Evolutionary conservation across 2,329 filamentous ascomycete genomes (phyloP), one percentile per base, ranked within the genome.

Genomic region (Botryotinia convoluta): DNA sequence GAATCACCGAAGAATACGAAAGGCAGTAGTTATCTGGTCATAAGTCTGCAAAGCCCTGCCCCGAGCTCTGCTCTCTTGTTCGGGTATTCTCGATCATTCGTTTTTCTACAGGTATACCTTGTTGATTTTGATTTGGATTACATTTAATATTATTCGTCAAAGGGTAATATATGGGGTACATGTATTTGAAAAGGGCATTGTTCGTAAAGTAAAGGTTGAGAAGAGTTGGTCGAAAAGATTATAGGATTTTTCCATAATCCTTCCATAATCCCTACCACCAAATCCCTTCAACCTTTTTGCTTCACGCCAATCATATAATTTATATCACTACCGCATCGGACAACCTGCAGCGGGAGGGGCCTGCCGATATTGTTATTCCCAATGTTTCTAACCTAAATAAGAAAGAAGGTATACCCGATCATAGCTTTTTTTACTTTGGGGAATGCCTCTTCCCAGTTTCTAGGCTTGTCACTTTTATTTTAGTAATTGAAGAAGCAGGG

Each of bases 281-380:
- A 37, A n/a, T 42, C 35, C 6, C 39, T 32, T 59, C 51, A 29
- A 29, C 20, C 39, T 60, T 63, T 48, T 37, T n/a, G 3, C 69
- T 35, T n/a, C 61, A 71, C 45, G 61, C 62, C 62, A 68, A 68
- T 72, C 35, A 51, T 16, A 44, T 67, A 29, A 42, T n/a, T 22
- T n/a, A 42, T 68, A 39, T 16, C 44, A 29, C 51, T 60, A 48
- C 60, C 64, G 20, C 18, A 57, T 65, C 61, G 37, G 44, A 71
- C 35, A 63, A 29, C 45, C 18, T 72, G 48, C 70, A 72, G 62
- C 70, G 51, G 70, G 70, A 72, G 70, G 44, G n/a, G n/a, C 39
- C 51, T 67, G 48, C 61, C 62, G 48, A 60, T 51, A 14, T 45
- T n/a, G 5, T 57, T 45, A 32, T 29, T 51, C 37, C 20, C 20